These are phyloP conservation scores for Globisporangium yorkense DNA, from an alignment of 352 stramenopile genomes.

Conservation along the genomic window DNA sequence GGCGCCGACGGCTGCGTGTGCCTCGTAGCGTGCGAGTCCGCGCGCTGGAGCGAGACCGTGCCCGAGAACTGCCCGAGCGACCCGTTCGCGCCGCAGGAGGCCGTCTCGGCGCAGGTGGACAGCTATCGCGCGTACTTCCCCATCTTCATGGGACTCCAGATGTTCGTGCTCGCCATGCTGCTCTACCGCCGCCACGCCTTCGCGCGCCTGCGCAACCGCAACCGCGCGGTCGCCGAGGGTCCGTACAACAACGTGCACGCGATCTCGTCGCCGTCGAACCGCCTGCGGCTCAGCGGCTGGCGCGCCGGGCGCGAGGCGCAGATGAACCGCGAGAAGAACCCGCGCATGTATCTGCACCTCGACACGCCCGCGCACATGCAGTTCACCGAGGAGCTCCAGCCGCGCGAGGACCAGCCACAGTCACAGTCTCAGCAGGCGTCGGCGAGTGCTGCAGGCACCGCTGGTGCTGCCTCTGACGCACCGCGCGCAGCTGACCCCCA, in stretches of 20 bases:
- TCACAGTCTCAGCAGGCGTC: no score
- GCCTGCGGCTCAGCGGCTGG: slow-evolving; percentile 62
- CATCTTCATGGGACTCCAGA: slow-evolving; percentile 64
- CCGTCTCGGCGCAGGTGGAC: slow-evolving; percentile 13
- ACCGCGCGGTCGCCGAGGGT: slow-evolving; percentile 19
- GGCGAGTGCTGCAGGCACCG: not conserved
- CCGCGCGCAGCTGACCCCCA: no score
- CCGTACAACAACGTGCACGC: slow-evolving; percentile 73
- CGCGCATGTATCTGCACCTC: slow-evolving; percentile 29
- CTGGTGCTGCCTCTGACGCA: no score
- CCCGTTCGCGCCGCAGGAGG: slow-evolving; percentile 11
- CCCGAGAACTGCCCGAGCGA: slow-evolving; percentile 34
- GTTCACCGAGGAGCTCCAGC: slow-evolving; percentile 8
- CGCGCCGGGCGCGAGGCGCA: slow-evolving; percentile 37
- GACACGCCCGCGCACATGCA: slow-evolving; percentile 19
- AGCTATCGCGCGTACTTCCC: slow-evolving; percentile 61
- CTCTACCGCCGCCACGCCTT: slow-evolving; percentile 52
- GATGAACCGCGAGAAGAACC: slow-evolving; percentile 57
- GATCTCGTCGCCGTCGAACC: slow-evolving; percentile 63
- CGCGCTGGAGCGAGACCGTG: slow-evolving; percentile 48
- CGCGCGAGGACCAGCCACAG: not conserved
- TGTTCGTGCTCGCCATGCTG: slow-evolving; percentile 45
- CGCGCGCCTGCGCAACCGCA: slow-evolving; percentile 16
- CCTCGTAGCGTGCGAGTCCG: slow-evolving; percentile 47
- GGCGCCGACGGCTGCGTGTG: slow-evolving; percentile 56